Evolutionary conservation across 1,284 basidiomycete genomes (phyloP).

Genomic region (Stygiomarasmius scandens): DNA sequence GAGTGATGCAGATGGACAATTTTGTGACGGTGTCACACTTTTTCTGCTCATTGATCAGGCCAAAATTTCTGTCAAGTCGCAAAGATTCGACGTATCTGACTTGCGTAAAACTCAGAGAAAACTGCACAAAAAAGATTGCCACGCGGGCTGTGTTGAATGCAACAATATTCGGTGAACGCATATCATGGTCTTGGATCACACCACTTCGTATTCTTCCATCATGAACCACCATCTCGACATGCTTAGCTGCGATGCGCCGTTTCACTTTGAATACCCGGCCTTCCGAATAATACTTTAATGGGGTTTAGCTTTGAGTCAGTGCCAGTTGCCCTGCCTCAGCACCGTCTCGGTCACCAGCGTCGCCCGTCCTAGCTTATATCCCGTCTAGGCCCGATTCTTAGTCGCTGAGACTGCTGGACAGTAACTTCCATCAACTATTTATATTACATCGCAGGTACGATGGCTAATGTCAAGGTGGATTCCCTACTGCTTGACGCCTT

Average conservation of each 20-base stretch:
- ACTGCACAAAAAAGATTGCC: no score
- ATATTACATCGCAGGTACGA: slow-evolving; percentile 8
- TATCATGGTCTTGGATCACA: not conserved
- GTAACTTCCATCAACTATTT: slow-evolving; percentile 2
- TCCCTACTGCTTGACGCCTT: slow-evolving; percentile 2
- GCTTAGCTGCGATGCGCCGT: not conserved
- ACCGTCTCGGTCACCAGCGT: not conserved
- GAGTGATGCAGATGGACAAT: no score
- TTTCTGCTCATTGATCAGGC: no score
- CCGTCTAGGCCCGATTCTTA: not conserved
- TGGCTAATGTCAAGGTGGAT: slow-evolving; percentile 1
- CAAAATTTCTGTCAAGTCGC: no score
- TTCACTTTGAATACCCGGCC: not conserved
- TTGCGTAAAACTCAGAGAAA: no score
- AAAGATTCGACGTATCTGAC: no score
- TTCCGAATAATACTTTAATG: not conserved
- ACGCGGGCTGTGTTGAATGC: not conserved
- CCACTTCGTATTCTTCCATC: not conserved
- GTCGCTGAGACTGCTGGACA: slow-evolving; percentile 13
- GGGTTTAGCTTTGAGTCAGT: not conserved
- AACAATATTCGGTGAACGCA: not conserved
- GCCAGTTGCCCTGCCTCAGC: not conserved
- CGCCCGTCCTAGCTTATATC: not conserved
- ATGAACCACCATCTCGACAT: not conserved
- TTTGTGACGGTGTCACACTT: no score